Evolutionary conservation across 2,329 filamentous ascomycete genomes (phyloP), one percentile per base, ranked within the genome.

Genomic region (Paramyrothecium roridum): DNA sequence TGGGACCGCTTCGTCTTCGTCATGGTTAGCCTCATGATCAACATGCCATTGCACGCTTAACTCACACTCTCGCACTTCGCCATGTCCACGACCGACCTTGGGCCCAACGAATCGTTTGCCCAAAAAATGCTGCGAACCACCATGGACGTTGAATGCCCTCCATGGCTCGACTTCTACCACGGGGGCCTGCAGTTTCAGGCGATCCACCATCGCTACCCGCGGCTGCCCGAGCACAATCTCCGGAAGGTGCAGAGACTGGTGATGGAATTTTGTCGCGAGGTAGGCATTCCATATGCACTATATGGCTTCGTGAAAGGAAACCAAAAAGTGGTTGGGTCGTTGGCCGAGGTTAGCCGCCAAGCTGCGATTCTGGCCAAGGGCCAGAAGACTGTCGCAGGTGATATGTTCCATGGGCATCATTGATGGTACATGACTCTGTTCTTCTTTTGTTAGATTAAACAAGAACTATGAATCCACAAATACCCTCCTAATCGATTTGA

Each of bases 31-130:
- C 91, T 96, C 68, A 82, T 91, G 67, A 80, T 91, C 26, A 90
- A 90, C 8, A 88, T 89, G 71, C 88, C 91, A 2, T 76, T 96
- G 52, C 92, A 96, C 70, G 83, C 93, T 13, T 92, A 96, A 70
- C 96, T 96, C 69, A 95, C 91, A 0, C 82, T 96, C 19, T 95
- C 90, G 2, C 92, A 96, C 72, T 96, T 96, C 72, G 90, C 90
- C 61, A 96, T 96, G 92, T 93, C 90, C 63, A 96, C 92, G 0
- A 83, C 90, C 13, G 91, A 96, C 64, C 79, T 96, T 16, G 93
- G 93, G 0, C 85, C 89, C 1, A 79, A 87, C 52, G 92, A 96
- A 70, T 95, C 90, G 0, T 96, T 96, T 70, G 86, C 92, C 1
- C 91, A 96, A 72, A 90, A 88, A 70, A 95, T 96, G 88, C 80